Base-by-base conservation (phyloP, 345 rosid species). In the Theobroma cacao region DNA sequence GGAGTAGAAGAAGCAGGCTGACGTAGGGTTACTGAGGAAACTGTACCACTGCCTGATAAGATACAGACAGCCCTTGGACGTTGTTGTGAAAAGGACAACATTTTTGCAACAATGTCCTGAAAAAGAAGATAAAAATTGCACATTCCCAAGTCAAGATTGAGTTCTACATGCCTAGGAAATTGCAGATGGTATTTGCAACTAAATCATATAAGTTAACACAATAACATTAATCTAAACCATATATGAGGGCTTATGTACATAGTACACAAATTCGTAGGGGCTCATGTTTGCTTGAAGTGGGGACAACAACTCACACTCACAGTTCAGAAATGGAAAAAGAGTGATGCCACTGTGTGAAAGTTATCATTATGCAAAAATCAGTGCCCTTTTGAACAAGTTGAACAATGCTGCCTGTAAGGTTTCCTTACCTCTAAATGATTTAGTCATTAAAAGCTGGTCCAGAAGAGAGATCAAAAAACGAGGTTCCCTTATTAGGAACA, bases 11-110 rank as follows among this genome's bases (percentile, higher is more conserved):
- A 82, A 70, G 94, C 92, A 5, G 99, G 93, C 84, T 91, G 93
- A 24, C 91, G 91, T 11, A 94, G 86, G 30, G 98, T 93, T 71
- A 94, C 98, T 55, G 90, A 89, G 66, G 99, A 94, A 77, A 94
- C 89, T 53, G 98, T 78, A 76, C 99, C 99, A 38, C 90, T 84
- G 76, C 98, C 99, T 38, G 99, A 94, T 91, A 97, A 87, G 82
- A 97, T 79, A 88, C 97, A 93, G 20, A 94, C 80, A 82, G 94
- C 99, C 79, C 99, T 91, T 41, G 97, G 93, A 84, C 99, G 87
- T 78, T 90, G 98, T 76, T 91, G 98, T 11, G 99, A 81, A 76
- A 97, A 94, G 13, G 93, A 83, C 83, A 94, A 74, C 75, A 97
- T 77, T 85, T 87, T 97, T 15, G 92, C 89, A 43, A 94, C 97